Conservation (phyloP, 441 rosid species). For the Croton setiger region DNA sequence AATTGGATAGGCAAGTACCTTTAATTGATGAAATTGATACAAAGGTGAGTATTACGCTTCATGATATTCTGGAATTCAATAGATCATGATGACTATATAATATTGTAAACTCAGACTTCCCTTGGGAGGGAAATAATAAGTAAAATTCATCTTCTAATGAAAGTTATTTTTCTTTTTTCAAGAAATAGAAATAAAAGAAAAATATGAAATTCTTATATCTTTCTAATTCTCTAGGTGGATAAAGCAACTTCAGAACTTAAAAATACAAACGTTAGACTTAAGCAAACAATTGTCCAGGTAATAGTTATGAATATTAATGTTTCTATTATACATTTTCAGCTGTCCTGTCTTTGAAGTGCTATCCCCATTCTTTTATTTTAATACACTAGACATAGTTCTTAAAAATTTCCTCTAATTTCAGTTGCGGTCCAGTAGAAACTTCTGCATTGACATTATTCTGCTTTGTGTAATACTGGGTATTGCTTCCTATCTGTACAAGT, state of each 20-base stretch:
- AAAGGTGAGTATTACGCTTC: slow-evolving; percentile 38
- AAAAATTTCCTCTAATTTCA: slow-evolving; percentile 27
- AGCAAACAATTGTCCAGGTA: slow-evolving; percentile 80
- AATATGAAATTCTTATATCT: neutral
- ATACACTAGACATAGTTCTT: neutral
- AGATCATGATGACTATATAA: slow-evolving; percentile 4
- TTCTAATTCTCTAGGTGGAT: slow-evolving; percentile 51
- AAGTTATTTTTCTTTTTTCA: no score
- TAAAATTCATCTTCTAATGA: no score
- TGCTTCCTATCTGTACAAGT: slow-evolving; percentile 91
- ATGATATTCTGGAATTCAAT: slow-evolving; percentile 11
- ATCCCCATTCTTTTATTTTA: neutral
- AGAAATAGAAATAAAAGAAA: no score
- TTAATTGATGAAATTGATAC: slow-evolving; percentile 86
- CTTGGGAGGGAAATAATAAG: no score
- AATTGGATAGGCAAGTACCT: slow-evolving; percentile 87
- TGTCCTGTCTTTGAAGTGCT: neutral
- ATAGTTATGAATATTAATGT: slow-evolving; percentile 17
- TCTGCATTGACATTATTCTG: slow-evolving; percentile 85
- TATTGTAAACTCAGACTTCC: no score
- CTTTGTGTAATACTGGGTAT: slow-evolving; percentile 76
- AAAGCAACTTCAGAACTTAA: slow-evolving; percentile 73
- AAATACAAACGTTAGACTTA: slow-evolving; percentile 85
- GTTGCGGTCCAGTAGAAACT: slow-evolving; percentile 90
- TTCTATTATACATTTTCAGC: neutral